Evolutionary conservation across 2,329 filamentous ascomycete species (phyloP), one percentile per base, ranked within the genome.

Genomic region (Aspergillus sp.): DNA sequence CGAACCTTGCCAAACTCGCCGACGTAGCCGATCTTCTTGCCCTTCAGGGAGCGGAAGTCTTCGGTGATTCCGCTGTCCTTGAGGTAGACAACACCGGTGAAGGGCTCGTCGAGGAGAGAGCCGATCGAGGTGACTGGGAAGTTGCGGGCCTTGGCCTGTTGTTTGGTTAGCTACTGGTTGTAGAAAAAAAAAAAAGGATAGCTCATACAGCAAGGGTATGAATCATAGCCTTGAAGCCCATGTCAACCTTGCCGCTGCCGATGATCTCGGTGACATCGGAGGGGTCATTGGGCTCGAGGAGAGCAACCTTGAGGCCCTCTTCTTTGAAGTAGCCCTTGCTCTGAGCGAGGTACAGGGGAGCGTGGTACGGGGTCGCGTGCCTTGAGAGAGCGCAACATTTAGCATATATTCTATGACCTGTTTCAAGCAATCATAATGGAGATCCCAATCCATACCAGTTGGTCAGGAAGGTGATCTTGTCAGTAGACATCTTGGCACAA

Each of bases 161-260:
- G 7, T 32, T 15, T 19, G 21, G 28, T 50, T 39, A 57, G 49
- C 30, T 28, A 1, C 15, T 5, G 21, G 4, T 13, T 4, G 19
- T 12, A 6, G 10, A 9, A 21, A 12, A 6, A 3, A 1, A 8
- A 2, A 6, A 12, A 39, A 30, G 9, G 17, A n/a, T 13, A 1
- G 8, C 12, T 74, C 81, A 63, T 77, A 88, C 87, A 58, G 89
- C 89, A 61, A 92, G 84, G 8, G 89, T 92, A 72, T 92, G 90
- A 67, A 92, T 92, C 89, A 92, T 92, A 65, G 90, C 89, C 77
- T 92, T 92, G 84, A 91, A 91, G 48, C 89, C 90, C 70, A 92
- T 85, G 71, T 92, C 89, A 53, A 91, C 87, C 72, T 91, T 91
- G 63, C 87, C 87, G 58, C 84, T 87, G 61, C 90, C 90, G 66